Percentiles rank a stretch among this genome's conserved stretches.
These are phyloP conservation scores for Thermoascus crustaceus DNA, from an alignment of 2,329 filamentous ascomycete species.

Conservation along the genomic window DNA sequence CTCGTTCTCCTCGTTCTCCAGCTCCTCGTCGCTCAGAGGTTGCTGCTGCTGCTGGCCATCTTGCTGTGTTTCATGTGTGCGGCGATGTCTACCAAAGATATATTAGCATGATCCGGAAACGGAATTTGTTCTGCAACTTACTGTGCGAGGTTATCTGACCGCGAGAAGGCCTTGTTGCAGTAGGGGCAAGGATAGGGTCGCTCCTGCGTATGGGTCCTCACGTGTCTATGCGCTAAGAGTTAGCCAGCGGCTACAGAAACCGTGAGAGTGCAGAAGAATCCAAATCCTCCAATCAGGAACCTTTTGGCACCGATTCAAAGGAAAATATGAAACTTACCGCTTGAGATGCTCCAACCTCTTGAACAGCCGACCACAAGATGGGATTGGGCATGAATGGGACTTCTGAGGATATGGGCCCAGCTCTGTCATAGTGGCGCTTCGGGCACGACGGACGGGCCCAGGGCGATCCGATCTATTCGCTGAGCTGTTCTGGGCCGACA, in stretches of 20 bases:
- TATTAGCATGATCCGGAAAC: slow-evolving; percentile 2
- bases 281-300: slow-evolving; percentile 22
- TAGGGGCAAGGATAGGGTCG: slow-evolving; percentile 95
- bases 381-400: slow-evolving; percentile 98
- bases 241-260: slow-evolving; percentile 45
- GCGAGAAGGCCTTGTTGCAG: slow-evolving; percentile 97
- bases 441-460: slow-evolving; percentile 77
- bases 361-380: slow-evolving; percentile 92
- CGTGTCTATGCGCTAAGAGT: slow-evolving; percentile 63
- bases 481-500: slow-evolving; percentile 49
- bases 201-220: slow-evolving; percentile 98
- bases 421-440: slow-evolving; percentile 94
- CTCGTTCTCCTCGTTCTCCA: slow-evolving; percentile 82
- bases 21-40: slow-evolving; percentile 59
- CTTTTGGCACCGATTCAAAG: slow-evolving; percentile 20
- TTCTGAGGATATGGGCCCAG: slow-evolving; percentile 94
- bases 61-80: slow-evolving; percentile 70
- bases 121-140: slow-evolving; percentile 42
- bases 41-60: slow-evolving; percentile 44
- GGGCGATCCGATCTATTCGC: slow-evolving; percentile 52
- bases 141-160: slow-evolving; percentile 98
- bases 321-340: slow-evolving; percentile 58
- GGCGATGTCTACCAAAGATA: slow-evolving; percentile 50
- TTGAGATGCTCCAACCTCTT: slow-evolving; percentile 99
- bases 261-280: slow-evolving; percentile 35